Conservation (phyloP, 2,329 filamentous ascomycete species). For the Magnaporthiopsis incrustans region DNA sequence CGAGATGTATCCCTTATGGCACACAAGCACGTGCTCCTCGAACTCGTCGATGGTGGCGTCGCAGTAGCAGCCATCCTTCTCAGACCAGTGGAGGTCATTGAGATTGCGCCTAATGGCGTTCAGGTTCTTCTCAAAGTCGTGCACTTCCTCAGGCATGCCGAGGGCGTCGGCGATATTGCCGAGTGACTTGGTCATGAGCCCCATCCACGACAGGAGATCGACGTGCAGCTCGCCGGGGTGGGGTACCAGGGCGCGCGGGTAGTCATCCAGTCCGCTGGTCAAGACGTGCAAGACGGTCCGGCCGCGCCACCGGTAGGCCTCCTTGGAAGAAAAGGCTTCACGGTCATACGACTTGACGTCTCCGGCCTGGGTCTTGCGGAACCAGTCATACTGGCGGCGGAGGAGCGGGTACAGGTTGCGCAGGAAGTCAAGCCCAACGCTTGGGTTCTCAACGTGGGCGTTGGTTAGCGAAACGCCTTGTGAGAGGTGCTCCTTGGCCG, state of each 20-base stretch:
- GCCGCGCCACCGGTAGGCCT: conserved; percentile 92
- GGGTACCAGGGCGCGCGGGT: conserved; percentile 85
- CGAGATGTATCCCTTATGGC: conserved; percentile 94
- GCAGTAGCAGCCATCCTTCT: conserved; percentile 75
- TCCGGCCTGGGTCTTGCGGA: conserved; percentile 82
- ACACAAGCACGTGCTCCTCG: conserved; percentile 67
- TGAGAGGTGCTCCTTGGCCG: conserved; percentile 34
- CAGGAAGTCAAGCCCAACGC: conserved; percentile 63
- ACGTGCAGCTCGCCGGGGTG: conserved; percentile 94
- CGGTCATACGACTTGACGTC: conserved; percentile 90
- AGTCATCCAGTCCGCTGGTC: conserved; percentile 92
- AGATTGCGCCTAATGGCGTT: conserved; percentile 78
- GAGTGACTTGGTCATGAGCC: conserved; percentile 88
- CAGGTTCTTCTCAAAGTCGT: conserved; percentile 62
- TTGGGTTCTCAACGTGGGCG: conserved; percentile 58
- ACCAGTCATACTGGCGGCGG: conserved; percentile 89
- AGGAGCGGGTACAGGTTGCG: conserved; percentile 76
- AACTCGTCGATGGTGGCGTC: conserved; percentile 93
- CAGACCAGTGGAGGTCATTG: conserved; percentile 88
- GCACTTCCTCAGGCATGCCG: conserved; percentile 67
- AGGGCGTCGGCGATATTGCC: conserved; percentile 70
- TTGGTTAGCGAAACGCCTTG: conserved; percentile 44
- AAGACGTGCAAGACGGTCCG: conserved; percentile 80
- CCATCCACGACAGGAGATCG: conserved; percentile 93
- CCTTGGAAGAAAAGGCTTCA: conserved; percentile 77